Evolutionary conservation across 192 early-diverging fungal species (phyloP).

Genomic region (Coemansia sp.): DNA sequence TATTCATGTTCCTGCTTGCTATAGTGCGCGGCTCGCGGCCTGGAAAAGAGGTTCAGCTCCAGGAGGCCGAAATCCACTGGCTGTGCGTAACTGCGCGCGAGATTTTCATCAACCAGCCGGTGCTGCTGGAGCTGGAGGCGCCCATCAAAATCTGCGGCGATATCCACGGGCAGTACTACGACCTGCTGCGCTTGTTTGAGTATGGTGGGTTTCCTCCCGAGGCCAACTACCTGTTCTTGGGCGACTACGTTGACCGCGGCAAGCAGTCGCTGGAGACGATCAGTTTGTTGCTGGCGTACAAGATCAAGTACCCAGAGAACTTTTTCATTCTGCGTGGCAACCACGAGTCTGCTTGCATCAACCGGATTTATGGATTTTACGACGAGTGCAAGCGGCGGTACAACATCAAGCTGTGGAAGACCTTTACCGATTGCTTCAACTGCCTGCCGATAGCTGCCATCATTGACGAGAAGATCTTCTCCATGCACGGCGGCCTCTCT

Average conservation of each 20-base stretch:
- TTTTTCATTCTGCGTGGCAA: conserved; percentile 99
- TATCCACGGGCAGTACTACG: conserved; percentile 94
- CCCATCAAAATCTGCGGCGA: conserved; percentile 85
- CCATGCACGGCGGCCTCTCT: conserved; percentile 97
- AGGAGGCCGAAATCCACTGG: conserved; percentile 63
- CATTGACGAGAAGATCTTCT: conserved; percentile 97
- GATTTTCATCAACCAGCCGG: conserved; percentile 86
- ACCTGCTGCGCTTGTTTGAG: conserved; percentile 92
- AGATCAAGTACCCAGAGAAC: conserved; percentile 99
- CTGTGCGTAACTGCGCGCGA: conserved; percentile 87
- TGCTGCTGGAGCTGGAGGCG: conserved; percentile 71
- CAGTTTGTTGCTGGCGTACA: conserved; percentile 72
- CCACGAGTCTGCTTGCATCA: conserved; percentile 96
- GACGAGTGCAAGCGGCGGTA: conserved; percentile 98
- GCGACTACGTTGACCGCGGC: conserved; percentile 98
- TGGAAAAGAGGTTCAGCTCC: conserved; percentile 2
- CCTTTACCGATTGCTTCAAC: conserved; percentile 94
- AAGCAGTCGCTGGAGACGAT: conserved; percentile 97
- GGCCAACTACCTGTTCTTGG: conserved; percentile 90
- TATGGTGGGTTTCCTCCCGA: conserved; percentile 88
- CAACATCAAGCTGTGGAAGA: conserved; percentile 98
- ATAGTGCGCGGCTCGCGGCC: conserved; percentile 6
- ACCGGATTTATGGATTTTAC: conserved; percentile 98
- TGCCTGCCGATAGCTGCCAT: conserved; percentile 87
- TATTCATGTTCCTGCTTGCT: background rate